Base-by-base conservation (phyloP, 2,329 filamentous ascomycete genomes). In the Gyromitra esculenta region DNA sequence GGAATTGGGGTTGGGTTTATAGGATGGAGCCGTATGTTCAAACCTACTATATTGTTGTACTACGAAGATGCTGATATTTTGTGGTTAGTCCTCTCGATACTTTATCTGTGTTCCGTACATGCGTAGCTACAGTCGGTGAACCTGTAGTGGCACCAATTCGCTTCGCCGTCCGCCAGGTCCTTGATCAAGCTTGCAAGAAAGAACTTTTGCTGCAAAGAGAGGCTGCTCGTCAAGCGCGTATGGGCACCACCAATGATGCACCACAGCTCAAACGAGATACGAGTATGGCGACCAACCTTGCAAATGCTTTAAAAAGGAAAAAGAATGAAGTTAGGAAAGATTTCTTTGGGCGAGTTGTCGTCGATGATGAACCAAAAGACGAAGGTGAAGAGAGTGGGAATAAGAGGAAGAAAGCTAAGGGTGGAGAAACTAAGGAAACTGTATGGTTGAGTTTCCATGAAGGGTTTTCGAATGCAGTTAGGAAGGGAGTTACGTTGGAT, bases 361-460 rank as follows among this genome's bases (percentile, higher is more conserved):
- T 86, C 13, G 86, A 85, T 65, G 84, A 83, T 4, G 80, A 81
- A 25, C 82, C 83, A 1, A 67, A 31, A 7, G 84, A 86, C 67
- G 82, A 84, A 7, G 86, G 86, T 56, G 85, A 82, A 9, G 85
- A 85, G 72, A 81, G 74, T 35, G 77, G 74, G 52, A 73, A 63
- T 70, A 77, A 73, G 68, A 80, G 80, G 77, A 84, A 82, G 79
- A 82, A 79, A 68, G 81, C 70, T 31, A 82, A 81, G 60, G 82
- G 81, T 48, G 82, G 80, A 77, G 83, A 81, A 50, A 82, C 83
- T 56, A 83, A 85, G 72, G 87, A 87, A 62, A 88, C 91, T 80
- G 91, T 94, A 2, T 97, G 94, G 94, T 90, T 97, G 54, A 95
- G 89, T 78, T 97, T 90, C 83, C 90, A 97, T 81, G 94, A 97